Percentiles rank a stretch among this genome's conserved stretches.
Conservation (phyloP, 306 rosid species). For the Inga laurina region DNA sequence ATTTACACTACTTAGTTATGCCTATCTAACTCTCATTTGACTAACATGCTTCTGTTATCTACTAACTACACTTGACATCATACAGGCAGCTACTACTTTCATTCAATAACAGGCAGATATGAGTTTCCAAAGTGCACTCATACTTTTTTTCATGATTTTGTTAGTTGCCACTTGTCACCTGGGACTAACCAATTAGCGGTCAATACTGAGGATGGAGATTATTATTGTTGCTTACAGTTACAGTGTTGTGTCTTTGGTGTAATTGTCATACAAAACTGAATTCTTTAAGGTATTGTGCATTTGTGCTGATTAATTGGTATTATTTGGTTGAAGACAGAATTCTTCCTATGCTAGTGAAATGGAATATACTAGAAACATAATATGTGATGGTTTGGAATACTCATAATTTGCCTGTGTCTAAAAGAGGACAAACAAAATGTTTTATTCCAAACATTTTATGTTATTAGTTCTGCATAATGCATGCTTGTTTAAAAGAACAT, state of each 20-base stretch:
- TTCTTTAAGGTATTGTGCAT: neutral
- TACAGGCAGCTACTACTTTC: neutral
- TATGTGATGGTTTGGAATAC: constrained; percentile 1
- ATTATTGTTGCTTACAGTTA: constrained; percentile 10
- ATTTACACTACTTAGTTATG: neutral
- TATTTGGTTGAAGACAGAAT: neutral
- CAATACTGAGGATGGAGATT: neutral
- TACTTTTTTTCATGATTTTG: neutral
- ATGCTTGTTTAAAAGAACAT: constrained; percentile 1
- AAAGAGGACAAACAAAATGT: neutral
- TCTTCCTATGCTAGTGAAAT: neutral
- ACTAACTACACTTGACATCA: neutral
- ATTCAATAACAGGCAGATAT: constrained; percentile 2
- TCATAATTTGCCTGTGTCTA: neutral
- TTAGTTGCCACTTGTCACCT: neutral
- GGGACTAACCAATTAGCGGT: neutral
- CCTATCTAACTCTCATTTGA: neutral
- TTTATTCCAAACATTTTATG: neutral
- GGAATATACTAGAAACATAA: constrained; percentile 16
- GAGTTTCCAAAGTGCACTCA: neutral
- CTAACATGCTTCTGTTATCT: neutral
- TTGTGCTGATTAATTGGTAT: neutral
- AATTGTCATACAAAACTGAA: constrained; percentile 9
- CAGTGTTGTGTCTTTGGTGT: neutral
- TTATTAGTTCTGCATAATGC: neutral